Conservation (phyloP, 805 yeast species). For the Ogataea saltuana region DNA sequence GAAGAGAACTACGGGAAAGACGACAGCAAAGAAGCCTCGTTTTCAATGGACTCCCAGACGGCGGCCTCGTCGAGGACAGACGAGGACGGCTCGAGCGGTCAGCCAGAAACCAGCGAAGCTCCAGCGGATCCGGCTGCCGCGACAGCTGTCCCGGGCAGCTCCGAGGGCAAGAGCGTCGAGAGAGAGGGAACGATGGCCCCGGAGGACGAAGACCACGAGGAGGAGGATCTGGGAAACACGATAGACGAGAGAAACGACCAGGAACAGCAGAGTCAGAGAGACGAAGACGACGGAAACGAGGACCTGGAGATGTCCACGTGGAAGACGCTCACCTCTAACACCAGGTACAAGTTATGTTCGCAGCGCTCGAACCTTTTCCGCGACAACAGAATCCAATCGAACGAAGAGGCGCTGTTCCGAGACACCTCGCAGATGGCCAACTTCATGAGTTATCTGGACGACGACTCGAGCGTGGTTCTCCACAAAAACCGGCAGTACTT, state of each 20-base stretch:
- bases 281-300: constrained; percentile 54
- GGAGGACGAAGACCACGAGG: constrained; percentile 40
- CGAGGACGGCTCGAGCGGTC: no score
- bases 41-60: no score
- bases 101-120: neutral
- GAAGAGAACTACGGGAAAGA: neutral
- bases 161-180: constrained; percentile 14
- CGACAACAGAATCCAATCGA: constrained; percentile 55
- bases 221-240: constrained; percentile 45
- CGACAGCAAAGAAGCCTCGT: neutral
- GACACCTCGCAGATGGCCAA: constrained; percentile 68
- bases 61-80: neutral
- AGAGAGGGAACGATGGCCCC: constrained; percentile 18
- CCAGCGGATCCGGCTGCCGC: neutral
- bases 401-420: constrained; percentile 70
- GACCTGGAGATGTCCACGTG: constrained; percentile 81
- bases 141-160: neutral
- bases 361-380: constrained; percentile 68
- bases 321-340: constrained; percentile 79
- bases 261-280: constrained; percentile 21
- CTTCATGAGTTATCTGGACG: constrained; percentile 48
- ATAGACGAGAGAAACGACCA: constrained; percentile 34
- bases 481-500: constrained; percentile 38
- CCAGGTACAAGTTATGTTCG: constrained; percentile 73
- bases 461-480: constrained; percentile 34